Conservation (phyloP, 2,329 filamentous ascomycete genomes). For the Aspergillus puulaauensis region DNA sequence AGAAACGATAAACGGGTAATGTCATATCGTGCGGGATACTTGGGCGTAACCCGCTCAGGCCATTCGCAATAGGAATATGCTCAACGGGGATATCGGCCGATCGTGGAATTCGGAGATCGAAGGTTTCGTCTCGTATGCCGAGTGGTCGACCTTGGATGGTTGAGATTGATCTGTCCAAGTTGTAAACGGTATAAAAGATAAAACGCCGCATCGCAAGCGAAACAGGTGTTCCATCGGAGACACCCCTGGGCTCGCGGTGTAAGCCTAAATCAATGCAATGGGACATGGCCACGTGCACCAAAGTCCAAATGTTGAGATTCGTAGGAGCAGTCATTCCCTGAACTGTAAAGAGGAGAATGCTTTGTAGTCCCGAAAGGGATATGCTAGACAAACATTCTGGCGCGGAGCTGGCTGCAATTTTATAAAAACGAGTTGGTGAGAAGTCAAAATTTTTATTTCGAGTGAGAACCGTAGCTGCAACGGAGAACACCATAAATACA, state of each 20-base stretch:
- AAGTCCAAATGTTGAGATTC: slow-evolving; percentile 38
- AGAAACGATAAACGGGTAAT: slow-evolving; percentile 30
- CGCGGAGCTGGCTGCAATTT: slow-evolving; percentile 30
- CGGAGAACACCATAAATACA: slow-evolving; percentile 37
- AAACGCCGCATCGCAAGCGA: slow-evolving; percentile 22
- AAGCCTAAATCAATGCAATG: slow-evolving; percentile 41
- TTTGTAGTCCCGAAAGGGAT: slow-evolving; percentile 34
- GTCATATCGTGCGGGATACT: slow-evolving; percentile 2
- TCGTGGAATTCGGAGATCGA: slow-evolving; percentile 30
- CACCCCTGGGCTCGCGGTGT: slow-evolving; percentile 31
- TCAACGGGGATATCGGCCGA: slow-evolving; percentile 10
- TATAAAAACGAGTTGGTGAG: slow-evolving; percentile 35
- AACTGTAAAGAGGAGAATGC: slow-evolving; percentile 29
- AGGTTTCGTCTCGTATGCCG: slow-evolving; percentile 39
- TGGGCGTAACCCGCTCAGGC: not conserved
- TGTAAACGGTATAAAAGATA: slow-evolving; percentile 39
- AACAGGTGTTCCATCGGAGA: slow-evolving; percentile 4
- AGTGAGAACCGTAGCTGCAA: slow-evolving; percentile 36
- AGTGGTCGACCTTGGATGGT: slow-evolving; percentile 42
- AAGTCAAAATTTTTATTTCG: slow-evolving; percentile 36
- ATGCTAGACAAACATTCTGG: slow-evolving; percentile 35
- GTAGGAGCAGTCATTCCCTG: slow-evolving; percentile 36
- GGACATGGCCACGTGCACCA: slow-evolving; percentile 37
- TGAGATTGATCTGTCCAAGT: slow-evolving; percentile 36
- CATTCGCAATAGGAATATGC: not conserved